These are phyloP conservation scores for Solanum chacoense DNA, from an alignment of 305 asterid species.

Conservation along the genomic window DNA sequence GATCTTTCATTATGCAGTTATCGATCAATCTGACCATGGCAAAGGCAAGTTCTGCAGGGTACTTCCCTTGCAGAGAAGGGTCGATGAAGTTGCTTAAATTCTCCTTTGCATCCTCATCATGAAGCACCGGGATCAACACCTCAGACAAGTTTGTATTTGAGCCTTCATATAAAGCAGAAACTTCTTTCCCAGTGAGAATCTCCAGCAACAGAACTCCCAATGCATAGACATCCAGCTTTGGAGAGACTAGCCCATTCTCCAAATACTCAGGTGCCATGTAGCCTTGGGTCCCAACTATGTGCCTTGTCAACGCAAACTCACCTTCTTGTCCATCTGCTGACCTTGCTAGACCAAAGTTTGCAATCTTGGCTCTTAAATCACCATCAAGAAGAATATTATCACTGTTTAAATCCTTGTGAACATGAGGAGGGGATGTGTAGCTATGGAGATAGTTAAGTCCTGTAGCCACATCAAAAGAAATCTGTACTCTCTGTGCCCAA, in stretches of 20 bases:
- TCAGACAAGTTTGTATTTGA: slow-evolving; percentile 21
- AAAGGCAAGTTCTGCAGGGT: slow-evolving; percentile 37
- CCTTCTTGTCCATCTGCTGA: slow-evolving; percentile 60
- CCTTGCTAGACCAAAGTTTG: slow-evolving; percentile 61
- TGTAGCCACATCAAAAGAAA: slow-evolving; percentile 57
- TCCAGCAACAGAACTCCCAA: slow-evolving; percentile 80
- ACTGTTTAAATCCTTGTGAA: slow-evolving; percentile 70
- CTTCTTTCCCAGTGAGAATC: slow-evolving; percentile 67
- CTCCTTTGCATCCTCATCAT: slow-evolving; percentile 24
- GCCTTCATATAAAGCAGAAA: slow-evolving; percentile 24
- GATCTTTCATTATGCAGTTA: slow-evolving; percentile 53
- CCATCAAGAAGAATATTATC: slow-evolving; percentile 51
- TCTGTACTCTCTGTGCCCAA: slow-evolving; percentile 62
- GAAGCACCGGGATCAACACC: slow-evolving; percentile 21
- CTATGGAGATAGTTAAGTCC: slow-evolving; percentile 81
- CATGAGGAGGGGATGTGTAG: slow-evolving; percentile 63
- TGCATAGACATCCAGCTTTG: slow-evolving; percentile 75
- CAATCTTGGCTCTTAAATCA: slow-evolving; percentile 64
- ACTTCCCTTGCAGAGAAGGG: slow-evolving; percentile 39
- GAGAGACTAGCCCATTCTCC: slow-evolving; percentile 68
- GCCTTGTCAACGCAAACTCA: slow-evolving; percentile 66
- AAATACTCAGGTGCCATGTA: slow-evolving; percentile 96
- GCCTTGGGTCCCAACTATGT: slow-evolving; percentile 84
- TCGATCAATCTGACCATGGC: slow-evolving; percentile 35
- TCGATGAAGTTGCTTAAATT: slow-evolving; percentile 37